Percentiles rank a stretch among this genome's conserved stretches.
These are phyloP conservation scores for Fusarium camptoceras DNA, from an alignment of 2,329 filamentous ascomycete species.

Conservation along the genomic window DNA sequence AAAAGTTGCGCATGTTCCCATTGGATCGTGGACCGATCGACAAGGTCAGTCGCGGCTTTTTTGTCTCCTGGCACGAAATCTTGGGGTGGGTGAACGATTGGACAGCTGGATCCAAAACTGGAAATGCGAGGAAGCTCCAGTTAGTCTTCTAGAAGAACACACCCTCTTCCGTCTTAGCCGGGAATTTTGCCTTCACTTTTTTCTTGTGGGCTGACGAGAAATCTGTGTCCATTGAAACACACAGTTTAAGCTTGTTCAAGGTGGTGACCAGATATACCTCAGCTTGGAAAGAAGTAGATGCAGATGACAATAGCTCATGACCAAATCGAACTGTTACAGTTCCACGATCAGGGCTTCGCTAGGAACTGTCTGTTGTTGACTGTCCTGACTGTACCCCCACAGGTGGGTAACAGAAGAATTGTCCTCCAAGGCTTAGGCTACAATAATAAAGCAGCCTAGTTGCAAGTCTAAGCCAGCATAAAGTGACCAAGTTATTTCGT, in stretches of 20 bases:
- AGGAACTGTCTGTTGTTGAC: background rate
- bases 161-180: conserved; percentile 13
- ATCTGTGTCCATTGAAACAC: background rate
- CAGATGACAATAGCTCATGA: conserved; percentile 1
- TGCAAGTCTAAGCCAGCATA: too few species aligned
- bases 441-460: too few species aligned
- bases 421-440: too few species aligned
- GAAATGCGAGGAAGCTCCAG: conserved; percentile 31
- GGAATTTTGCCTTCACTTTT: background rate
- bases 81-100: conserved; percentile 25
- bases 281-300: background rate
- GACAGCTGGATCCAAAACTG: conserved; percentile 20
- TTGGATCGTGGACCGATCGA: conserved; percentile 34
- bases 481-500: too few species aligned
- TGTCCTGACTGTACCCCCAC: conserved; percentile 8
- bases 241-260: background rate
- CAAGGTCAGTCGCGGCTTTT: conserved; percentile 32
- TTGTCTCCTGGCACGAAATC: conserved; percentile 9
- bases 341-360: background rate
- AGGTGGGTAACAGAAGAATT: too few species aligned
- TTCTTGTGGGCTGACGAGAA: background rate
- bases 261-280: background rate
- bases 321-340: background rate
- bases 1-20: conserved; percentile 21
- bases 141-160: conserved; percentile 43